Conservation (phyloP, 176 grass and related monocot genomes). For the Tuctoria greenei region DNA sequence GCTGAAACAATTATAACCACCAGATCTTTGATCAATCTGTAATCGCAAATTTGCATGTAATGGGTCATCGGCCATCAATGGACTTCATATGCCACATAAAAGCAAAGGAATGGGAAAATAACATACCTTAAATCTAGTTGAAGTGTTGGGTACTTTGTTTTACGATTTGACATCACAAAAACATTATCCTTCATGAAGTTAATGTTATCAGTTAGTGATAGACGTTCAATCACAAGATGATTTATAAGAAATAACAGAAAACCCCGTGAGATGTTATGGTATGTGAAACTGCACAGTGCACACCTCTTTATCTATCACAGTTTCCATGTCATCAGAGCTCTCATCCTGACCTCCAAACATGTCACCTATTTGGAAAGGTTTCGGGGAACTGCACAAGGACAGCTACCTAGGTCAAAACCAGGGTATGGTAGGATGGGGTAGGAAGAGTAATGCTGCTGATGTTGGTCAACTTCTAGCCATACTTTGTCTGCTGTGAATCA, state of each 20-base stretch:
- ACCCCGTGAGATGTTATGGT: neutral
- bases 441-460: slow-evolving; percentile 18
- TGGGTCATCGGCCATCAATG: neutral
- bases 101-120: slow-evolving; percentile 15
- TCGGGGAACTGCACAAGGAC: slow-evolving; percentile 63
- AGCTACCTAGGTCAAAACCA: slow-evolving; percentile 21
- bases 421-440: neutral
- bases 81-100: slow-evolving; percentile 34
- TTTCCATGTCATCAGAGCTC: slow-evolving; percentile 86
- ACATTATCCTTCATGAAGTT: slow-evolving; percentile 82
- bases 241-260: neutral
- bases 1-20: slow-evolving; percentile 96
- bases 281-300: slow-evolving; percentile 36
- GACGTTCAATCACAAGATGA: slow-evolving; percentile 4
- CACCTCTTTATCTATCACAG: slow-evolving; percentile 97
- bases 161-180: slow-evolving; percentile 99
- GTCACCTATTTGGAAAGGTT: slow-evolving; percentile 97
- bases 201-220: neutral
- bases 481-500: slow-evolving; percentile 73
- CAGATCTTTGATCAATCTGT: slow-evolving; percentile 99
- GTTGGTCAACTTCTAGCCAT: slow-evolving; percentile 36
- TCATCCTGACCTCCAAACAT: slow-evolving; percentile 88
- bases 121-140: slow-evolving; percentile 86
- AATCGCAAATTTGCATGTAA: slow-evolving; percentile 29
- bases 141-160: slow-evolving; percentile 95